Conservation (phyloP, 1,284 basidiomycete species). For the Hymenochaete sp. region DNA sequence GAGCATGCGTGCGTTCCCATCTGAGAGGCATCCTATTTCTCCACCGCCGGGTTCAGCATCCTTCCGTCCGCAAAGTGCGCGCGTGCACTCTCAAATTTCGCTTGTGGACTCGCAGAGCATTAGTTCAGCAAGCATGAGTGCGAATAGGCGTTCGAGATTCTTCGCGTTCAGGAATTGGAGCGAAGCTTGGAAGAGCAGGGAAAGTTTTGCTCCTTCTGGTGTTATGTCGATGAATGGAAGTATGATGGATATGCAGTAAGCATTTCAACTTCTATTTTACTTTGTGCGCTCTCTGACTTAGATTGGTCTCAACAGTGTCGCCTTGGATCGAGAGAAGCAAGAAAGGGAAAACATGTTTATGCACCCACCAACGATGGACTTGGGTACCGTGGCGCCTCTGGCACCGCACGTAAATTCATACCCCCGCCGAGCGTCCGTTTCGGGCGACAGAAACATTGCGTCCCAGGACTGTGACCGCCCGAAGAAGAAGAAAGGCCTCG, state of each 20-base stretch:
- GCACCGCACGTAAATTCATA: slow-evolving; percentile 40
- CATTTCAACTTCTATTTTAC: slow-evolving; percentile 22
- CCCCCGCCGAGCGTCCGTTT: slow-evolving; percentile 31
- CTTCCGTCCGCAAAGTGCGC: slow-evolving; percentile 45
- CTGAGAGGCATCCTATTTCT: slow-evolving; percentile 10
- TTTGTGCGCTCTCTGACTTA: slow-evolving; percentile 10
- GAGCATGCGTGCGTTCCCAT: slow-evolving; percentile 44
- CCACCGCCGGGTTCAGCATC: slow-evolving; percentile 29
- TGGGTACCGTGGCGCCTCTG: slow-evolving; percentile 32
- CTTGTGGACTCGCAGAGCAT: slow-evolving; percentile 71
- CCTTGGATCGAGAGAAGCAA: slow-evolving; percentile 58
- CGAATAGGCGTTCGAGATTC: slow-evolving; percentile 67
- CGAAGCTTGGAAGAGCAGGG: slow-evolving; percentile 66
- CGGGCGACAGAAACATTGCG: slow-evolving; percentile 33
- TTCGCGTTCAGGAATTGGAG: slow-evolving; percentile 76
- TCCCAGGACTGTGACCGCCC: slow-evolving; percentile 37
- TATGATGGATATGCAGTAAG: slow-evolving; percentile 93
- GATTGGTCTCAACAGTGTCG: slow-evolving; percentile 40
- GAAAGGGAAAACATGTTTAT: slow-evolving; percentile 23
- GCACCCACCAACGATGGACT: slow-evolving; percentile 35
- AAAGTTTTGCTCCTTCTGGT: slow-evolving; percentile 65
- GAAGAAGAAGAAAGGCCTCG: slow-evolving; percentile 74
- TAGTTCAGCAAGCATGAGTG: slow-evolving; percentile 38
- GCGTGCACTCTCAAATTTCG: slow-evolving; percentile 65
- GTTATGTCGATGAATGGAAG: slow-evolving; percentile 55